Evolutionary conservation across 176 grass and related monocot species (phyloP), one percentile per base, ranked within the genome.

Genomic region (Ampelocalamus luodianensis): DNA sequence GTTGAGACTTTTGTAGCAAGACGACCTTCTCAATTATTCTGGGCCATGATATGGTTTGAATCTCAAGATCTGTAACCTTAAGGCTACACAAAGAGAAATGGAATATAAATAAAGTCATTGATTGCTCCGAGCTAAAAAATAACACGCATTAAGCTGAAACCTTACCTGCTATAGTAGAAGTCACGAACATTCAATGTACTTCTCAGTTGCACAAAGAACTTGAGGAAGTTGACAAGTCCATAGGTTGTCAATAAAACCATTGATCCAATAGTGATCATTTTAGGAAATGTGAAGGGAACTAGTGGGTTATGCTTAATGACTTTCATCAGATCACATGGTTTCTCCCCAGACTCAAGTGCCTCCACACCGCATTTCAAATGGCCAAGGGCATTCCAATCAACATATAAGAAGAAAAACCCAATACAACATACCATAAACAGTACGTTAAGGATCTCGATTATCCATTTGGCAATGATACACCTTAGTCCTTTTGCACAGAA

Each of bases 371-470:
- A 99, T 76, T 94, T 99, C 82, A 92, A 75, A 65, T 89, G 85
- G 2, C 75, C 63, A 7, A 99, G 60, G 60, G 90, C 88, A 82
- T 94, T 85, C 96, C 96, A 99, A 74, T 99, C 96, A 85, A 99
- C 86, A 84, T 91, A 86, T 51, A 99, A 83, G 77, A 99, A 95
- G 80, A 99, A 99, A 82, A 99, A 99, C 3, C 83, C 91, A 43
- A 96, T 99, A 87, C 92, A 99, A 42, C 90, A 92, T 74, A 99
- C 84, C 90, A 96, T 96, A 82, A 99, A 99, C 26, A 96, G 84
- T 34, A 99, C 90, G 79, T 90, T 92, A 12, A 94, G 86, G 7
- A 96, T 90, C 71, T 94, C 96, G 18, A 99, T 87, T 76, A 96
- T 90, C 96, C 91, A 99, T 87, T 99, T 99, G 38, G 81, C 92